Conservation (phyloP, 768 basidiomycete genomes). For the Trametes sanguinea region DNA sequence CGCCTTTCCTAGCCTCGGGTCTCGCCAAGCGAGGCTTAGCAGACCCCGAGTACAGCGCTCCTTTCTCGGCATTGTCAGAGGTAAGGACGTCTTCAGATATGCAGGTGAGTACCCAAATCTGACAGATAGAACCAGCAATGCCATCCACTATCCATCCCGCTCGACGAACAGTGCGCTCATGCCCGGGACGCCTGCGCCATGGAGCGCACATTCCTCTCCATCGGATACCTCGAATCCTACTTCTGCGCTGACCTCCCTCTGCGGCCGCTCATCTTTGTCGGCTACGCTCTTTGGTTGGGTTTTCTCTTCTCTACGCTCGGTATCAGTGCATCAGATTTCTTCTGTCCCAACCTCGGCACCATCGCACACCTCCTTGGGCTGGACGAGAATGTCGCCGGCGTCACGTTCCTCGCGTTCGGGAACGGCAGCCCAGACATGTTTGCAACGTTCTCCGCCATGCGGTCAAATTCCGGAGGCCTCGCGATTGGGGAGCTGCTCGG, state of each 20-base stretch:
- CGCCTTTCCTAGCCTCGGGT: slow-evolving; percentile 1
- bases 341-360: slow-evolving; percentile 93
- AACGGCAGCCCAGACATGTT: slow-evolving; percentile 98
- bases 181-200: slow-evolving; percentile 57
- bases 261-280: slow-evolving; percentile 62
- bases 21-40: slow-evolving; percentile 17
- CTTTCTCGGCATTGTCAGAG: slow-evolving; percentile 1
- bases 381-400: slow-evolving; percentile 92
- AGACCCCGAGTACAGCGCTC: not conserved
- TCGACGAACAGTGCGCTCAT: slow-evolving; percentile 63
- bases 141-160: slow-evolving; percentile 57
- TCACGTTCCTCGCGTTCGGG: slow-evolving; percentile 95
- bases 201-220: slow-evolving; percentile 64
- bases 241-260: slow-evolving; percentile 62
- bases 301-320: slow-evolving; percentile 97
- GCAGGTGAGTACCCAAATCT: not conserved
- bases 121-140: slow-evolving; percentile 49
- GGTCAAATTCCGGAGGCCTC: slow-evolving; percentile 77
- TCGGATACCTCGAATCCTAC: slow-evolving; percentile 69
- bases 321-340: slow-evolving; percentile 95
- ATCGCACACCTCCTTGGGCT: slow-evolving; percentile 84
- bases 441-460: slow-evolving; percentile 93
- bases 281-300: slow-evolving; percentile 73
- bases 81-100: not conserved
- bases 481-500: slow-evolving; percentile 96